Evolutionary conservation across 345 rosid genomes (phyloP).

Genomic region (Eucalyptus polybractea): DNA sequence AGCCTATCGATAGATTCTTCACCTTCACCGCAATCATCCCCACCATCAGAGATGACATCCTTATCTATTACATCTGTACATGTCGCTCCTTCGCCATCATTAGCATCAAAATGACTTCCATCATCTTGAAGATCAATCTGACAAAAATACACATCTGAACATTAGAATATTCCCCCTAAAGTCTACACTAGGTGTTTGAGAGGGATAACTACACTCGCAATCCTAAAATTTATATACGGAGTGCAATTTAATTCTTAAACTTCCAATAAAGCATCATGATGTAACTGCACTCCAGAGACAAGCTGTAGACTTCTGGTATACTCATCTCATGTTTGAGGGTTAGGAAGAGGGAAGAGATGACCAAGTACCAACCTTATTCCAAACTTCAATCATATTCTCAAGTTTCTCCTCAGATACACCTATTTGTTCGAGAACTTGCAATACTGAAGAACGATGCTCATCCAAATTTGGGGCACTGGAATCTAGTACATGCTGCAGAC

Average conservation of each 20-base stretch:
- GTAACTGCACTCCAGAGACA: not conserved
- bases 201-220: not conserved
- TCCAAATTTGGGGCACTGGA: slow-evolving; percentile 84
- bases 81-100: not conserved
- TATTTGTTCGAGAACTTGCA: slow-evolving; percentile 76
- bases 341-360: not conserved
- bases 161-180: not conserved
- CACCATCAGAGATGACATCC: not conserved
- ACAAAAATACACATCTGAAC: not conserved
- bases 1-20: not conserved
- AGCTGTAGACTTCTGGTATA: not conserved
- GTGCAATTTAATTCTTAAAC: not conserved
- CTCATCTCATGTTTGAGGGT: not conserved
- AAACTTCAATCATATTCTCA: slow-evolving; percentile 78
- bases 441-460: slow-evolving; percentile 79
- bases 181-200: not conserved
- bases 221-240: not conserved
- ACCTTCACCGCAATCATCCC: not conserved
- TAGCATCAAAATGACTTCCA: slow-evolving; percentile 10
- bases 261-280: not conserved
- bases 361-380: slow-evolving; percentile 62
- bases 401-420: slow-evolving; percentile 87
- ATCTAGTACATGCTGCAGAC: slow-evolving; percentile 75
- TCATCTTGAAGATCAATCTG: slow-evolving; percentile 62
- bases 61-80: slow-evolving; percentile 1